These are phyloP conservation scores for Globisporangium perplexum DNA, from an alignment of 352 stramenopile genomes.

Conservation along the genomic window DNA sequence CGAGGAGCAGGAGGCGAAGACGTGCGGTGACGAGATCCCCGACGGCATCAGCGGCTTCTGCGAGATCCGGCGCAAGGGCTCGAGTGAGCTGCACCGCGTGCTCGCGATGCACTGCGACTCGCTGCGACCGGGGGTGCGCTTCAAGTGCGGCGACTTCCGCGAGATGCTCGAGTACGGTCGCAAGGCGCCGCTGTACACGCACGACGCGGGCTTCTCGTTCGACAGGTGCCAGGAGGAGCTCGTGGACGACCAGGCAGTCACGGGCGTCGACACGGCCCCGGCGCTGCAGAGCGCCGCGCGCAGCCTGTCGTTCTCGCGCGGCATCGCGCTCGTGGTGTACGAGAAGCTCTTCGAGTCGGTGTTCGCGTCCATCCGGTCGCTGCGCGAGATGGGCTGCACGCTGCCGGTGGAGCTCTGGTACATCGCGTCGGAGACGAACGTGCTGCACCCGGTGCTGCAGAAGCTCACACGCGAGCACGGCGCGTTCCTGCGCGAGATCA, in stretches of 20 bases:
- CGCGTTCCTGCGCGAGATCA: constrained; percentile 58
- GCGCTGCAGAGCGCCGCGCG: constrained; percentile 16
- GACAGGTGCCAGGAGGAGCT: constrained; percentile 22
- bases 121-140: constrained; percentile 27
- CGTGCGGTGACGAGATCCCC: constrained; percentile 32
- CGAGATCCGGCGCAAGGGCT: constrained; percentile 29
- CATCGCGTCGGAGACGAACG: constrained; percentile 35
- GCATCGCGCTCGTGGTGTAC: constrained; percentile 51
- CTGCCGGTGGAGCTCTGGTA: constrained; percentile 76
- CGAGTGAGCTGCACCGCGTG: constrained; percentile 23
- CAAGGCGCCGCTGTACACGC: constrained; percentile 32
- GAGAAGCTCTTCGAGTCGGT: constrained; percentile 44
- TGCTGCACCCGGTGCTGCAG: constrained; percentile 36
- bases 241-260: constrained; percentile 22
- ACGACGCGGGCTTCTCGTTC: constrained; percentile 34
- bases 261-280: neutral
- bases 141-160: constrained; percentile 38
- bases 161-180: constrained; percentile 33
- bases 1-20: constrained; percentile 24
- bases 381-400: constrained; percentile 32
- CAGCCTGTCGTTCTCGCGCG: constrained; percentile 22
- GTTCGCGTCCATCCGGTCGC: constrained; percentile 36
- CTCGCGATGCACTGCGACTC: constrained; percentile 66
- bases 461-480: constrained; percentile 28
- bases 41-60: constrained; percentile 44